These are phyloP conservation scores for Penicillium parvum DNA, from an alignment of 495 filamentous ascomycete species.

Conservation along the genomic window DNA sequence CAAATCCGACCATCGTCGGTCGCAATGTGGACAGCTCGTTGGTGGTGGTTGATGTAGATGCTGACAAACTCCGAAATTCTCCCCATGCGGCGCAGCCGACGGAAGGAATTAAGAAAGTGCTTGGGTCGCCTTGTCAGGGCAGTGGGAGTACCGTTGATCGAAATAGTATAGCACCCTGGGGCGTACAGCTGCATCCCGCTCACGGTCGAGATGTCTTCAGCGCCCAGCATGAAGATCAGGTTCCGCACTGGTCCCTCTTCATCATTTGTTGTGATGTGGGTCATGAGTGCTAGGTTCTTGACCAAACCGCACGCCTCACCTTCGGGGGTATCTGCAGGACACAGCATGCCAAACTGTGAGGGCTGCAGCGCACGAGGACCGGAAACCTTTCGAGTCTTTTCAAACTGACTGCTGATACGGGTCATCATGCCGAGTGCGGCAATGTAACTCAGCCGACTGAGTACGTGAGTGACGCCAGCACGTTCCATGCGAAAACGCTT, in stretches of 20 bases:
- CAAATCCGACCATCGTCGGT: conserved; percentile 97
- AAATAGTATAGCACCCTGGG: conserved; percentile 80
- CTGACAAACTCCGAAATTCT: conserved; percentile 91
- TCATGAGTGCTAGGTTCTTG: conserved; percentile 98
- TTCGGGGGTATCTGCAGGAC: conserved; percentile 94
- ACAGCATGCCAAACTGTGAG: conserved; percentile 97
- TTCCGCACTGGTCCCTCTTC: conserved; percentile 84
- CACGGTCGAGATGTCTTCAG: conserved; percentile 67
- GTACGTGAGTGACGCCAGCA: conserved; percentile 92
- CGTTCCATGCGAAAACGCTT: conserved; percentile 98
- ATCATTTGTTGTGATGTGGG: conserved; percentile 94
- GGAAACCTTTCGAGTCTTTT: conserved; percentile 93
- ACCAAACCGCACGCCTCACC: conserved; percentile 97
- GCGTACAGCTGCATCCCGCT: conserved; percentile 80
- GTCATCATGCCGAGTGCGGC: conserved; percentile 99
- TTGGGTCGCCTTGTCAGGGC: conserved; percentile 80
- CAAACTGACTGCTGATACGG: conserved; percentile 95
- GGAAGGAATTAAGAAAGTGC: conserved; percentile 76
- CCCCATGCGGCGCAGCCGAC: conserved; percentile 77
- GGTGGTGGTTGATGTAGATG: conserved; percentile 90
- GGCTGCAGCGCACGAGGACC: conserved; percentile 94
- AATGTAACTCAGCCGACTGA: conserved; percentile 94
- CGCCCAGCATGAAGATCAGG: conserved; percentile 71
- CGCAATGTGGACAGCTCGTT: conserved; percentile 87
- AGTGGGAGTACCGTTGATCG: conserved; percentile 90